Evolutionary conservation across 2,329 filamentous ascomycete genomes (phyloP), one percentile per base, ranked within the genome.

Genomic region (Pseudocercospora ulei): DNA sequence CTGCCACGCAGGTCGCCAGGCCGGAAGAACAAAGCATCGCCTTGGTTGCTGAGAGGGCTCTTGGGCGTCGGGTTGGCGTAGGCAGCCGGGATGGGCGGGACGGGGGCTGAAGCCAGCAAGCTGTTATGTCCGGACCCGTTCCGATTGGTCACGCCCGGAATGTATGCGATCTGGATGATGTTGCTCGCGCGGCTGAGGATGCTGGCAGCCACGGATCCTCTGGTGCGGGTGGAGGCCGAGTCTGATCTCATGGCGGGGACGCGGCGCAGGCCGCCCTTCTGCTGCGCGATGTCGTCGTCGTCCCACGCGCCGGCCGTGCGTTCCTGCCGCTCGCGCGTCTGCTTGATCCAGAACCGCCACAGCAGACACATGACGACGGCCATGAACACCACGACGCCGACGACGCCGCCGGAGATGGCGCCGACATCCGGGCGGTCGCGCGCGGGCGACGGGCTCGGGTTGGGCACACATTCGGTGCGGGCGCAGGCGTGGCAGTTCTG

Each of bases 161-260:
- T 96, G 62, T 96, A 98, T 39, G 90, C 90, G 63, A 98, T 98
- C 65, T 96, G 90, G 55, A 98, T 98, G 59, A 98, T 88, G 67
- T 98, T 98, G 56, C 90, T 96, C 33, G 90, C 90, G 46, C 90
- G 79, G 11, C 90, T 96, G 44, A 95, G 74, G 43, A 96, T 86
- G 16, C 88, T 96, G 6, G 87, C 95, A 9, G 90, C 90, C 58
- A 98, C 85, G 7, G 88, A 96, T 55, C 52, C 55, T 48, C 54
- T 81, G 75, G 38, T 88, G 80, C n/a, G 83, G 83, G 59, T 90
- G 78, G 28, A 83, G 82, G 7, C 87, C 90, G 39, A 81, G 75
- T 52, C 86, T 29, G 50, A 44, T 72, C 49, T 78, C 71, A 52
- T 75, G 72, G 48, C 71, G 62, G 50, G 68, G 65, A 51, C 68